Evolutionary conservation across 306 rosid genomes (phyloP).

Genomic region (Gastrolobium villosum): DNA sequence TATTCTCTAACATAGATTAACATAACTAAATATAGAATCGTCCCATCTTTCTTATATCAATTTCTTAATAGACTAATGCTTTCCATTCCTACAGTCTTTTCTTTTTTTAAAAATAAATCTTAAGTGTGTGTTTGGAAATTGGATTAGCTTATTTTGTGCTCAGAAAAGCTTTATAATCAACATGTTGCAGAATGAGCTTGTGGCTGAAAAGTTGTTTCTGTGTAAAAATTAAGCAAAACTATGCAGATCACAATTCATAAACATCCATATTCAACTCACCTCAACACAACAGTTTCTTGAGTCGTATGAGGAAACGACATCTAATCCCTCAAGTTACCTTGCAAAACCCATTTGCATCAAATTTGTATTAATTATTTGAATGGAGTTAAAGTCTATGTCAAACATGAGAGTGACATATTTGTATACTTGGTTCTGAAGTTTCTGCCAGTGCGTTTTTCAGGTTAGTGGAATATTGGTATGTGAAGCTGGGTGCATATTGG

Average conservation of each 20-base stretch:
- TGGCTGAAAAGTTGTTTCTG: conserved; percentile 24
- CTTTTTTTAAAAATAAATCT: not conserved
- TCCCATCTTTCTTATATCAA: not conserved
- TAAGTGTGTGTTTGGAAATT: conserved; percentile 18
- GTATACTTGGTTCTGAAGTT: conserved; percentile 43
- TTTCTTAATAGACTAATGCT: not conserved
- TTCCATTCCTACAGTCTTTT: not conserved
- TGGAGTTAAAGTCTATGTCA: conserved; percentile 27
- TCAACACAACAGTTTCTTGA: not conserved
- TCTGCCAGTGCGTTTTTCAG: conserved; percentile 60
- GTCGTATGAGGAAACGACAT: not conserved
- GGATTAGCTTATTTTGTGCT: conserved; percentile 40
- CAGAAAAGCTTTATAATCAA: conserved; percentile 13
- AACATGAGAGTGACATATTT: conserved; percentile 17
- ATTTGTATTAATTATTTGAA: conserved; percentile 10
- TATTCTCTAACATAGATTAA: too few species aligned
- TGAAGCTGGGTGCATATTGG: conserved; percentile 98
- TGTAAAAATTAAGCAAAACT: conserved; percentile 7
- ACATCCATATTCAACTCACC: conserved; percentile 4
- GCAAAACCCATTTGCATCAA: conserved; percentile 21
- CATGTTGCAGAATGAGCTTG: conserved; percentile 15
- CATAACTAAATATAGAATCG: not conserved
- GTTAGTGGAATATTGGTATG: conserved; percentile 96
- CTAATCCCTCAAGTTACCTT: conserved; percentile 16
- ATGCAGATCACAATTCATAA: not conserved